A percentile compares a stretch with the other conserved stretches of the same genome.
phyloP scores from a whole-genome alignment of 1,284 basidiomycete species.

The Puccinia novopanici region DNA sequence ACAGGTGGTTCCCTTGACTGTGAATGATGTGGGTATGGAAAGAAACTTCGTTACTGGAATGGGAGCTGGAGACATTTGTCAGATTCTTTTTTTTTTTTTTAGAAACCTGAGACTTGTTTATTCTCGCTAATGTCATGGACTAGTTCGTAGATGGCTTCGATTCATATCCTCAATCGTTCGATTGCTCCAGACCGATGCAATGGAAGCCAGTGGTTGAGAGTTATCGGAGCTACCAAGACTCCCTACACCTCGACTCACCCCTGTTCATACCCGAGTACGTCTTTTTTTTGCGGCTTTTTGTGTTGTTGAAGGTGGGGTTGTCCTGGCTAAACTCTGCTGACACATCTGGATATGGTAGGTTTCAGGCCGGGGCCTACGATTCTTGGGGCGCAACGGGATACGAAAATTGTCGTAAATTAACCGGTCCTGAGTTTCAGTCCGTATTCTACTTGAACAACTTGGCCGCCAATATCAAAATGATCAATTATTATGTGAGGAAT shows the following conservation, averaged over 20 bases:
- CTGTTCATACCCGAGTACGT: conserved; percentile 52
- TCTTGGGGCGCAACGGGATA: conserved; percentile 66
- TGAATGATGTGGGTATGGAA: conserved; percentile 39
- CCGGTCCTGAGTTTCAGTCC: conserved; percentile 70
- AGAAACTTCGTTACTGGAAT: conserved; percentile 31
- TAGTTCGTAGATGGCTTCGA: conserved; percentile 66
- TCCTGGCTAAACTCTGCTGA: no score
- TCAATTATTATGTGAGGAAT: conserved; percentile 70
- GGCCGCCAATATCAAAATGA: conserved; percentile 68
- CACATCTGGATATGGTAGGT: not conserved
- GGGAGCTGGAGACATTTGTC: conserved; percentile 47
- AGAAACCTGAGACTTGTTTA: not conserved
- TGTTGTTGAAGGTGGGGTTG: no score
- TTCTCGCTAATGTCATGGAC: not conserved
- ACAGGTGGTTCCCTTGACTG: conserved; percentile 42
- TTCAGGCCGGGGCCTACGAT: conserved; percentile 70
- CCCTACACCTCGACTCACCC: conserved; percentile 52
- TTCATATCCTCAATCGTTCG: conserved; percentile 72
- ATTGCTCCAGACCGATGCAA: conserved; percentile 68
- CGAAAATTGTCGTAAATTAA: conserved; percentile 65
- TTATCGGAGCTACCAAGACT: conserved; percentile 67
- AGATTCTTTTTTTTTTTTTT: not conserved
- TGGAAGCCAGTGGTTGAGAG: conserved; percentile 67
- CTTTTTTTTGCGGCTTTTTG: not conserved
- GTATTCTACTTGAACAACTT: conserved; percentile 70